Conservation (phyloP, 805 yeast genomes). For the Schwanniomyces vanrijiae region DNA sequence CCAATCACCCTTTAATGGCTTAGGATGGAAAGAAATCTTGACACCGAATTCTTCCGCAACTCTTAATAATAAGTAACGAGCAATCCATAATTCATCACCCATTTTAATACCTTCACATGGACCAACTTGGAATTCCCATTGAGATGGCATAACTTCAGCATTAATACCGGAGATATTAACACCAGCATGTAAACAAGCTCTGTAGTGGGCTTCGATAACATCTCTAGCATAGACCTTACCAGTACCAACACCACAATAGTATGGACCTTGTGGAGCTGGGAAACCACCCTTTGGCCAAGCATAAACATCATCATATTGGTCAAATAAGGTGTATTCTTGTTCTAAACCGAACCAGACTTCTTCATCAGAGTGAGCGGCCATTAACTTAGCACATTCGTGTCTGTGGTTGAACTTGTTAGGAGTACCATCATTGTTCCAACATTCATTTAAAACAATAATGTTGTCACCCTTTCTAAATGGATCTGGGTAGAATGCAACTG, state of each 20-base stretch:
- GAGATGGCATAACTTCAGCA: constrained; percentile 99
- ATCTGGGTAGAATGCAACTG: constrained; percentile 92
- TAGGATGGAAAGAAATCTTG: constrained; percentile 98
- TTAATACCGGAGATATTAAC: constrained; percentile 91
- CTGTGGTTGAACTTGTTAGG: constrained; percentile 99
- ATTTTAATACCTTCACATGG: constrained; percentile 92
- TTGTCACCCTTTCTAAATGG: constrained; percentile 98
- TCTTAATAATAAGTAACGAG: constrained; percentile 88
- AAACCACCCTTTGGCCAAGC: constrained; percentile 99
- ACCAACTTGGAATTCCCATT: constrained; percentile 99
- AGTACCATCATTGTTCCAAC: constrained; percentile 98
- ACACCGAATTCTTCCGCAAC: constrained; percentile 99
- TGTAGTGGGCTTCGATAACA: constrained; percentile 97
- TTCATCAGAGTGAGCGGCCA: constrained; percentile 85
- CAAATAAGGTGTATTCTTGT: constrained; percentile 97
- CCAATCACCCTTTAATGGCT: constrained; percentile 99
- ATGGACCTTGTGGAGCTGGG: constrained; percentile 99
- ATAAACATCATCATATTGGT: constrained; percentile 83
- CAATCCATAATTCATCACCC: constrained; percentile 98
- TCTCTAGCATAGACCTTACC: constrained; percentile 98
- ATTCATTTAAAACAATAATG: constrained; percentile 90
- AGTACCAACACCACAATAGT: constrained; percentile 99
- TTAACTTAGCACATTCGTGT: constrained; percentile 92
- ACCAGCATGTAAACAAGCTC: constrained; percentile 95
- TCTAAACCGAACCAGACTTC: constrained; percentile 97